phyloP scores from a whole-genome alignment of 441 rosid genomes.

The Pelargonium cotyledonis region DNA sequence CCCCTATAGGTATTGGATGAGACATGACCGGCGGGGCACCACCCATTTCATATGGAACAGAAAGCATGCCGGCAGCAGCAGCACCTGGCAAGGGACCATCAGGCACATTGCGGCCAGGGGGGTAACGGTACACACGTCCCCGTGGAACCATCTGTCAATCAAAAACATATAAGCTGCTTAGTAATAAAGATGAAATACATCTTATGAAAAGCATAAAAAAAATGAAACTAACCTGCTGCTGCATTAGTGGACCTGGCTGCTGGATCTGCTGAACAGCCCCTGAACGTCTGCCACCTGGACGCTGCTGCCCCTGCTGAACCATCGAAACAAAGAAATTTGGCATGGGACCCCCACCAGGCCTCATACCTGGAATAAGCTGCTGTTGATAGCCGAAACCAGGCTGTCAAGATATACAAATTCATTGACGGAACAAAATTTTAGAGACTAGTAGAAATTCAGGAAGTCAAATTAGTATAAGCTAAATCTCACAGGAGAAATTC shows the following conservation, averaged over 20 bases:
- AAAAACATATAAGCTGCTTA: not conserved
- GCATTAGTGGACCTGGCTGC: slow-evolving; percentile 65
- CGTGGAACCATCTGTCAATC: slow-evolving; percentile 58
- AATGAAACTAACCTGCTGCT: slow-evolving; percentile 40
- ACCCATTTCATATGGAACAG: slow-evolving; percentile 44
- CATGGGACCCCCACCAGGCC: slow-evolving; percentile 53
- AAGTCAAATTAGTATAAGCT: not conserved
- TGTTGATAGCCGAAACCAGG: slow-evolving; percentile 73
- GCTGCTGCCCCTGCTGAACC: slow-evolving; percentile 67
- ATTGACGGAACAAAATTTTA: not conserved
- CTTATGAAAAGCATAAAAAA: not conserved
- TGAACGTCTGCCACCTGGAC: slow-evolving; percentile 60
- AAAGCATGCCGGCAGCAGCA: slow-evolving; percentile 40
- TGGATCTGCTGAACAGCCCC: slow-evolving; percentile 56
- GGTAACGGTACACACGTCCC: slow-evolving; percentile 64
- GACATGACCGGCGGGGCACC: slow-evolving; percentile 36
- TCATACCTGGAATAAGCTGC: slow-evolving; percentile 73
- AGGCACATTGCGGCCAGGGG: slow-evolving; percentile 45
- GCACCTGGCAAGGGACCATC: slow-evolving; percentile 37
- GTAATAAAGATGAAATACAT: not conserved
- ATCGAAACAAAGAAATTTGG: slow-evolving; percentile 57
- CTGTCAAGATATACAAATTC: slow-evolving; percentile 20
- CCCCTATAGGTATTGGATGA: slow-evolving; percentile 57
- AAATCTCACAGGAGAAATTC: not conserved
- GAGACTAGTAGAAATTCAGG: not conserved